These are phyloP conservation scores for Geosmithia flava DNA, from an alignment of 2,329 filamentous ascomycete genomes.

Conservation along the genomic window DNA sequence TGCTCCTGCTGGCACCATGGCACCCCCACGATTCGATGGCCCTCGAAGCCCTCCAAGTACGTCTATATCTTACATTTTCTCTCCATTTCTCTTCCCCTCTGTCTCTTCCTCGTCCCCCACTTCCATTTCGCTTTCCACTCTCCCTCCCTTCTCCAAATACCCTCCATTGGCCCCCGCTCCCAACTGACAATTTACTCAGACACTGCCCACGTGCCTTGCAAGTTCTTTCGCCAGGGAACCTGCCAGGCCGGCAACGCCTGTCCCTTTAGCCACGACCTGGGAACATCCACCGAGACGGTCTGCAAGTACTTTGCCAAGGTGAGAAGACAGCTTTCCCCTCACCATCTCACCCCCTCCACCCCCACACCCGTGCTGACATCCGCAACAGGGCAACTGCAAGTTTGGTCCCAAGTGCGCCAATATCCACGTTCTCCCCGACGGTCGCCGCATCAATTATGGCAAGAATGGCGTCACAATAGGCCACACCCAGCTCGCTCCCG, in stretches of 20 bases:
- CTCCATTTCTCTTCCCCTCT: constrained; percentile 1
- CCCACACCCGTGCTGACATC: neutral
- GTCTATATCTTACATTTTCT: constrained; percentile 14
- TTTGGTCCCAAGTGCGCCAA: constrained; percentile 97
- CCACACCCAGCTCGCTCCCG: constrained; percentile 42
- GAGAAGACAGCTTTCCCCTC: neutral
- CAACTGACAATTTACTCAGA: constrained; percentile 36
- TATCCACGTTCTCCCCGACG: constrained; percentile 88
- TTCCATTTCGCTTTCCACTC: constrained; percentile 2
- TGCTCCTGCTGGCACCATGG: constrained; percentile 7
- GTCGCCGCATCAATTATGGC: constrained; percentile 75
- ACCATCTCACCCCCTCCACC: neutral
- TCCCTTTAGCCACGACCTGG: constrained; percentile 90
- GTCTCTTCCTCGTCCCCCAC: neutral
- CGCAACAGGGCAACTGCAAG: constrained; percentile 82
- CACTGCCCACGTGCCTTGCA: constrained; percentile 95
- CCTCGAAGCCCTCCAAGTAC: constrained; percentile 52
- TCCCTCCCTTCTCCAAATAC: neutral
- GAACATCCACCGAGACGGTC: constrained; percentile 71
- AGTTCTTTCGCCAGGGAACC: constrained; percentile 94
- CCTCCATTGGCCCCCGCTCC: neutral
- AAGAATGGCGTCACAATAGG: constrained; percentile 57
- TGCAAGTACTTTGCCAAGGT: constrained; percentile 99
- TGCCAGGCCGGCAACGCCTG: constrained; percentile 95
- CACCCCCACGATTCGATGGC: constrained; percentile 37